Base-by-base conservation (phyloP, 129 eudicot species). In the Arctium minus region DNA sequence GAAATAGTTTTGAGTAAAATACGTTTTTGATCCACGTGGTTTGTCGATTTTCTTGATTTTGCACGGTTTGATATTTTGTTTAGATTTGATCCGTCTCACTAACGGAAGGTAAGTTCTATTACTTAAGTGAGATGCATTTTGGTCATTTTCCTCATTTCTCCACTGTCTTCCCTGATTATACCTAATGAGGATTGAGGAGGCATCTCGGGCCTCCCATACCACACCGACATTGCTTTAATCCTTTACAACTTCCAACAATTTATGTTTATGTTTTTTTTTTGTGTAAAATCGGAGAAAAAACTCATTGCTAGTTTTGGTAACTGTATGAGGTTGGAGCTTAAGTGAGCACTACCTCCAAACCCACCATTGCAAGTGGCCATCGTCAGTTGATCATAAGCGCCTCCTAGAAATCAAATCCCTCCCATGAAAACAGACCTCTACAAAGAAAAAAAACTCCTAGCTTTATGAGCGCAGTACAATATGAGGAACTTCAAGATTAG, bases 401-500 rank as follows among this genome's bases (percentile, higher is more conserved):
- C 36, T 10, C 6, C 12, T 32, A 81, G 39, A 48, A 88, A 83
- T 78, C 86, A 84, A 8, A 86, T 88, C 71, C 92, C 94, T 2
- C 89, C 91, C 17, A 77, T 88, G 48, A 81, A 82, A 67, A 44
- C 86, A 72, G 85, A 84, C 3, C 80, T 85, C 77, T 81, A 83
- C 72, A 87, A 86, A 8, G 27, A 22, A 22, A 22, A 22, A 84
- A 5, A 83, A 80, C 68, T 91, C 92, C 22, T 90, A 76, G 85
- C 94, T 92, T 2, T 90, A 86, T 84, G 92, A 92, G 76, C 79
- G 93, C 6, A 67, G 92, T 5, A 88, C 85, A 84, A 85, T 81
- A 36, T 87, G 70, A 92, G 86, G 74, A 85, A 83, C 85, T 82
- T 92, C 82, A 83, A 84, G 72, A 82, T 92, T 78, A 86, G 78